Conservation (phyloP, 441 rosid species). For the Gossypium gossypioides region DNA sequence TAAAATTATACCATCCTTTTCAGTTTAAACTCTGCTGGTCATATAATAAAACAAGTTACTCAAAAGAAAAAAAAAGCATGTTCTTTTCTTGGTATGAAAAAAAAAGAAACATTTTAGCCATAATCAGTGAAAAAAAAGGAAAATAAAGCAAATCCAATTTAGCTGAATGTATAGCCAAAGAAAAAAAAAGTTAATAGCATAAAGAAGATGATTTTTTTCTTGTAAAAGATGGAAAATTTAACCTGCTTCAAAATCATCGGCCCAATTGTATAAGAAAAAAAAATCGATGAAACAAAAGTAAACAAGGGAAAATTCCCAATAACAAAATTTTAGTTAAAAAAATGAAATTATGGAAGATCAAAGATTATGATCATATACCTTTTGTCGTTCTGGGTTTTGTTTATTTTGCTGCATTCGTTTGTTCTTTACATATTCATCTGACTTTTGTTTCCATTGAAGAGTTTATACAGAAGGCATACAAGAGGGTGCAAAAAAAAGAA, state of each 20-base stretch:
- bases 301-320: neutral
- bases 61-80: neutral
- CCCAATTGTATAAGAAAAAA: neutral
- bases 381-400: neutral
- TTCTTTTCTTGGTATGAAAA: neutral
- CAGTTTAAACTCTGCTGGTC: neutral
- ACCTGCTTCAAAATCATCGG: neutral
- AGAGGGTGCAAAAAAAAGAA: neutral
- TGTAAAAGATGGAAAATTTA: neutral
- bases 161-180: neutral
- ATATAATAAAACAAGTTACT: neutral
- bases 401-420: neutral
- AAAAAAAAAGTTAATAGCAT: neutral
- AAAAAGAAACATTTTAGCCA: neutral
- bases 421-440: neutral
- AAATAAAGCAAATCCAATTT: neutral
- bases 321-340: neutral
- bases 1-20: neutral
- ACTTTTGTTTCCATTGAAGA: neutral
- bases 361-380: slow-evolving; percentile 23
- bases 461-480: neutral
- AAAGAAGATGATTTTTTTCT: neutral
- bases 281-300: neutral
- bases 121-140: neutral
- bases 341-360: neutral